A percentile compares a stretch with the other conserved stretches of the same genome.
phyloP scores from a whole-genome alignment of 2,329 filamentous ascomycete species.

The Coniochaeta sp. region DNA sequence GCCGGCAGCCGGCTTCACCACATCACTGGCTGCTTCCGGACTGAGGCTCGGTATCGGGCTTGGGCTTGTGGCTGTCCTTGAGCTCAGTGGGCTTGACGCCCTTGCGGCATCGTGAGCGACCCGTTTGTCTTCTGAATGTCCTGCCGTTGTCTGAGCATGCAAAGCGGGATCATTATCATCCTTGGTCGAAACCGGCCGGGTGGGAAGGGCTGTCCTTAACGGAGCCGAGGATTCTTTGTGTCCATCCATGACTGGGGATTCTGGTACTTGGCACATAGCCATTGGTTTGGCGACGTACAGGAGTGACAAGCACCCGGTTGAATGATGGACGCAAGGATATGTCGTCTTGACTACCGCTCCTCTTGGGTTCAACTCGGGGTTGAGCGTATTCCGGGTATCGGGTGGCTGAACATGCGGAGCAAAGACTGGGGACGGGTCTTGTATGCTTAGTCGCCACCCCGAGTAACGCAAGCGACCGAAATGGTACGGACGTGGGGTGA shows the following conservation, averaged over 20 bases:
- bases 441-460: background rate
- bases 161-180: slow-evolving; percentile 5
- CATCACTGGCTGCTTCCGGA: background rate
- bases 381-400: background rate
- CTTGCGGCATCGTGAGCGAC: background rate
- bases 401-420: background rate
- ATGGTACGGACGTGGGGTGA: background rate
- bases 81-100: background rate
- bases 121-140: background rate
- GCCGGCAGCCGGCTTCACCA: background rate
- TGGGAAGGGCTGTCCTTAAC: slow-evolving; percentile 15
- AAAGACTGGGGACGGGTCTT: background rate
- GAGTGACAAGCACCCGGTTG: background rate
- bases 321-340: background rate
- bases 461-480: background rate
- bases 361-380: background rate
- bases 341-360: background rate
- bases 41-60: slow-evolving; percentile 3
- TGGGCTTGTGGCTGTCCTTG: slow-evolving; percentile 5
- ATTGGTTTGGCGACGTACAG: background rate
- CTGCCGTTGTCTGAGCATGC: slow-evolving; percentile 4
- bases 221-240: background rate
- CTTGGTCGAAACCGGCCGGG: slow-evolving; percentile 11
- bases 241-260: background rate
- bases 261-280: background rate